phyloP scores from a whole-genome alignment of 495 filamentous ascomycete species.

The Chaetomidium leptoderma region DNA sequence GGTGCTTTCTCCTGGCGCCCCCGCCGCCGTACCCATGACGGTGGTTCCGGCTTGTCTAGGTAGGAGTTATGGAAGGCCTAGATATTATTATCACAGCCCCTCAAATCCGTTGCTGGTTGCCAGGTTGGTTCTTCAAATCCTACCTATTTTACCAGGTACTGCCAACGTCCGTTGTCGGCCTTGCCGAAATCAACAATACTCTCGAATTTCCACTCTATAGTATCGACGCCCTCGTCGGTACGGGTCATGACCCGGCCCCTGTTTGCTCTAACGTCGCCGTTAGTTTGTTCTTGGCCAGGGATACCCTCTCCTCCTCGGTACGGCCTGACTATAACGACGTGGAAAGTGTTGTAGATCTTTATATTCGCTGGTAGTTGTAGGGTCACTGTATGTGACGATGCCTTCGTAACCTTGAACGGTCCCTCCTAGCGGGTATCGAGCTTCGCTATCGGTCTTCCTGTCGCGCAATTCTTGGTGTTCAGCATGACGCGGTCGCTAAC shows the following conservation, averaged over 20 bases:
- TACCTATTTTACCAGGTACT: slow-evolving; percentile 6
- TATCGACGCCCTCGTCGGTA: background rate
- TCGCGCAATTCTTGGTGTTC: background rate
- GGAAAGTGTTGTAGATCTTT: background rate
- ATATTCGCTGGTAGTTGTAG: background rate
- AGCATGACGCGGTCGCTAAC: background rate
- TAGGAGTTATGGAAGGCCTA: background rate
- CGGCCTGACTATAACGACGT: background rate
- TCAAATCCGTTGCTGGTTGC: background rate
- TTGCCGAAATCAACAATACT: background rate
- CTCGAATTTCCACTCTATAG: background rate
- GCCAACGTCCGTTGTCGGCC: background rate
- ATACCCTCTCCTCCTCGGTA: background rate
- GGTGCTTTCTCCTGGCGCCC: background rate
- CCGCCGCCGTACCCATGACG: background rate
- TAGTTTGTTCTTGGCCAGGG: background rate
- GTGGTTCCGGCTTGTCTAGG: background rate
- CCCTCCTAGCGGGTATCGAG: background rate
- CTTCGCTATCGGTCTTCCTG: background rate
- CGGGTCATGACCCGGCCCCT: background rate
- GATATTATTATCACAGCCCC: background rate
- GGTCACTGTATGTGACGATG: background rate
- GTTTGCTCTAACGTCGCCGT: background rate
- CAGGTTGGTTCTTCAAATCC: background rate
- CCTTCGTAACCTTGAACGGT: background rate